phyloP scores from a whole-genome alignment of 139 green algal genomes.

The Volvox africanus region DNA sequence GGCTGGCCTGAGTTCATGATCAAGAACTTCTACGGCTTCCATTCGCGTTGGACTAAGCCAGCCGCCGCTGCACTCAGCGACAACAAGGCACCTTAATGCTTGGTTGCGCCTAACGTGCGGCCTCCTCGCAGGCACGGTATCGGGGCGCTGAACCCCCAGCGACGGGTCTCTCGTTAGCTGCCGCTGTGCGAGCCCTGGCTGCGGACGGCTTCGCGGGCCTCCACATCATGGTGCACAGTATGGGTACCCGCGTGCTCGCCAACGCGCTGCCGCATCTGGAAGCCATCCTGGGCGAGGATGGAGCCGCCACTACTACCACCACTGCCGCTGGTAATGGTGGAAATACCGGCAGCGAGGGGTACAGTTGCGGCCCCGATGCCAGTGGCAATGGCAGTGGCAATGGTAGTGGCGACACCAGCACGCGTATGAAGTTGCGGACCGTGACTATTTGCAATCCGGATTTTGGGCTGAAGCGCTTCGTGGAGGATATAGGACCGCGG shows the following conservation, averaged over 20 bases:
- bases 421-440: background rate
- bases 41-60: no score
- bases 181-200: constrained; percentile 36
- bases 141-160: constrained; percentile 13
- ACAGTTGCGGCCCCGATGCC: background rate
- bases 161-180: constrained; percentile 31
- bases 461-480: constrained; percentile 40
- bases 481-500: constrained; percentile 25
- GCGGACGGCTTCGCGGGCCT: constrained; percentile 43
- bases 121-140: constrained; percentile 10
- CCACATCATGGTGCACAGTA: constrained; percentile 59
- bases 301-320: background rate
- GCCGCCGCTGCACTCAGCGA: no score
- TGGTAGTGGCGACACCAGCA: background rate
- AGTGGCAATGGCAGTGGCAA: background rate
- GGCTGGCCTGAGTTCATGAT: no score
- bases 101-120: background rate
- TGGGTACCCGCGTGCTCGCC: constrained; percentile 51
- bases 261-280: constrained; percentile 45
- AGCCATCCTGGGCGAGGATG: constrained; percentile 28
- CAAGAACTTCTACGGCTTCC: no score
- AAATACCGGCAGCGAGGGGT: background rate
- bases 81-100: no score
- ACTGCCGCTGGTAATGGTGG: no score
- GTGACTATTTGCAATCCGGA: constrained; percentile 50